A percentile compares a stretch with the other conserved stretches of the same genome.
Conservation (phyloP, 2,329 filamentous ascomycete species). For the Clonostachys byssicola region DNA sequence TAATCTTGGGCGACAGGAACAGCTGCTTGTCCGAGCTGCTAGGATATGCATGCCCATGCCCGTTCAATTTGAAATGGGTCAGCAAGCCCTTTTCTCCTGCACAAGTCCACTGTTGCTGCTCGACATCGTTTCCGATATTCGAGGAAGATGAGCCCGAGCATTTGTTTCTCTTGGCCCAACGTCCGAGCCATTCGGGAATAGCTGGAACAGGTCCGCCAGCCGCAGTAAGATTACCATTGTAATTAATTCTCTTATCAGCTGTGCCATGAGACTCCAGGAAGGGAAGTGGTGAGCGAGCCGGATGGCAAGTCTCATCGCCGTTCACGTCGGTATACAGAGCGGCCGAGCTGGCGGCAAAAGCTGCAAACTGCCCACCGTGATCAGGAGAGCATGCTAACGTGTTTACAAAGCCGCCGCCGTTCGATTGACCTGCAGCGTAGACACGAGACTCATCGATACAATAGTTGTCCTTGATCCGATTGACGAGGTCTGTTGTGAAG, state of each 20-base stretch:
- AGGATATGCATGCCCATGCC: neutral
- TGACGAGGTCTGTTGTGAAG: conserved; percentile 37
- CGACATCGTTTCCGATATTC: neutral
- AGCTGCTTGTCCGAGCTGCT: neutral
- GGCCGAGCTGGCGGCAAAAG: conserved; percentile 33
- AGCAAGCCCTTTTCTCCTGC: neutral
- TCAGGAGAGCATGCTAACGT: conserved; percentile 32
- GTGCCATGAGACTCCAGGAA: conserved; percentile 1
- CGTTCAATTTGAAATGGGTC: neutral
- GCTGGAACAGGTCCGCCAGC: conserved; percentile 35
- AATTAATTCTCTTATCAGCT: neutral
- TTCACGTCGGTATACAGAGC: conserved; percentile 32
- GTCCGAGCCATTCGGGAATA: conserved; percentile 29
- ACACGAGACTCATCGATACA: conserved; percentile 34
- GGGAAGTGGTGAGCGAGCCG: conserved; percentile 13
- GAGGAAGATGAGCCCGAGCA: neutral
- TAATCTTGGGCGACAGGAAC: neutral
- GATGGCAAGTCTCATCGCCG: conserved; percentile 19
- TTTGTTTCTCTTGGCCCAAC: conserved; percentile 27
- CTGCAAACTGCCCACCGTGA: conserved; percentile 29
- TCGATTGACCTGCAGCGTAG: conserved; percentile 37
- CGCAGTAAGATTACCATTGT: conserved; percentile 21
- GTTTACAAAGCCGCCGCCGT: conserved; percentile 37
- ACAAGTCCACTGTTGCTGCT: neutral
- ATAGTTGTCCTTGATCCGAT: conserved; percentile 25